phyloP scores from a whole-genome alignment of 257 asterid genomes.

The Misopates orontium region DNA sequence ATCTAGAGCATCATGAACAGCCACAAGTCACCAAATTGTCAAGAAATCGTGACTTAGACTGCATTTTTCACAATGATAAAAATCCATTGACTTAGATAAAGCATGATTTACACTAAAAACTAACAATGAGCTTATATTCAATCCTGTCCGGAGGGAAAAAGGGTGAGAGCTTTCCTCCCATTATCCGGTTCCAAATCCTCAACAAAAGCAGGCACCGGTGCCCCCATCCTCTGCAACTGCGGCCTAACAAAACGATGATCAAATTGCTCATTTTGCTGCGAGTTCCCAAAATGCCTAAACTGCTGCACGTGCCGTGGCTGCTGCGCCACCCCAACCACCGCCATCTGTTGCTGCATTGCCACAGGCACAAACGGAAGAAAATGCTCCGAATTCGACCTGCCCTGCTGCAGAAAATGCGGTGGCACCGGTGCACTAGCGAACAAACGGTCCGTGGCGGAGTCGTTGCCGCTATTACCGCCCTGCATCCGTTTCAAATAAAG shows the following conservation, averaged over 20 bases:
- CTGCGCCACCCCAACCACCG: slow-evolving; percentile 34
- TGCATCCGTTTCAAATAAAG: slow-evolving; percentile 56
- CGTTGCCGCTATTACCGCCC: slow-evolving; percentile 40
- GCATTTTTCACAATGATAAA: too few relatives aligned
- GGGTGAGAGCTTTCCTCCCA: slow-evolving; percentile 74
- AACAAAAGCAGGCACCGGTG: slow-evolving; percentile 48
- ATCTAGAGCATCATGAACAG: slow-evolving; percentile 32
- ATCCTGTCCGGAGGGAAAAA: slow-evolving; percentile 74
- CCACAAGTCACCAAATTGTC: slow-evolving; percentile 32
- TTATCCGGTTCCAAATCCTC: slow-evolving; percentile 62
- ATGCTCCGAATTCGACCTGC: slow-evolving; percentile 54
- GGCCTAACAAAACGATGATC: slow-evolving; percentile 59
- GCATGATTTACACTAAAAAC: too few relatives aligned
- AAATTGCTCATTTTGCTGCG: slow-evolving; percentile 42
- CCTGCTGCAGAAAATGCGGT: slow-evolving; percentile 63
- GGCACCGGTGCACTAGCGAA: slow-evolving; percentile 81
- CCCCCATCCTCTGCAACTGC: slow-evolving; percentile 61
- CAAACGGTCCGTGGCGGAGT: slow-evolving; percentile 61
- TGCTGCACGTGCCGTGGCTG: slow-evolving; percentile 37
- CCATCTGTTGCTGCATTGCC: slow-evolving; percentile 49
- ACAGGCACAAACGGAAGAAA: slow-evolving; percentile 56
- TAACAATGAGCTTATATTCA: slow-evolving; percentile 30
- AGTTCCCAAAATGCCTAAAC: slow-evolving; percentile 41
- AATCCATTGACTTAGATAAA: too few relatives aligned
- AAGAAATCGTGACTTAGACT: slow-evolving; percentile 31